Base-by-base conservation (phyloP, 1,284 basidiomycete species). In the Trichosporon ovoides region DNA sequence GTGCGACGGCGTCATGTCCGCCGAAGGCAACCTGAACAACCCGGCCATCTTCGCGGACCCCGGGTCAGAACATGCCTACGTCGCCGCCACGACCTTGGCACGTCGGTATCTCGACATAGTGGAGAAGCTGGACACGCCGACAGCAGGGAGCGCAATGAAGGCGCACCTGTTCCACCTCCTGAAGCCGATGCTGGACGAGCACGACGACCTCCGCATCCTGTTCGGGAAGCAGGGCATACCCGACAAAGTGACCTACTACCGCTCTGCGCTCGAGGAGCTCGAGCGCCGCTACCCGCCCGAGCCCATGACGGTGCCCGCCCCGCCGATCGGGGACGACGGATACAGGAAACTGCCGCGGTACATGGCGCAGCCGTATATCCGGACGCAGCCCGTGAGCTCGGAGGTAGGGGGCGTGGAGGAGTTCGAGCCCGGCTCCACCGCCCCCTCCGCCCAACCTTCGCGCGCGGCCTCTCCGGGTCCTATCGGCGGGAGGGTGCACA, bases 21-120 rank as follows among this genome's bases (percentile, higher is more conserved):
- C 95, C 0, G 95, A 98, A 77, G 95, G 91, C 0, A 89, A 96
- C 66, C 80, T 98, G 1, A 96, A 96, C 75, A 98, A 98, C 71
- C 89, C 91, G 0, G 86, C 91, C 0, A 73, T 98, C 12, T 97
- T 98, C 66, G 52, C 73, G 16, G 66, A 70, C 0, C 53, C 62
- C 66, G 80, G 80, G 24, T 69, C 72, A 35, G 71, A 76, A 0
- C 79, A 81, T 10, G 68, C 80, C 0, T 85, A 91, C 65, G 85
- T 86, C 0, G 81, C 81, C 0, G 81, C 85, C 53, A 81, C 83
- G 3, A 75, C 81, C 22, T 80, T 98, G 11, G 91, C 93, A 0
- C 78, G 86, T 7, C 89, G 96, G 67, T 98, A 98, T 72, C 83
- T 98, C 50, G 81, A 83, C 46, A 91, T 97, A 63, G 90, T 93